Conservation (phyloP, 1,284 basidiomycete genomes). For the Fomitiporia mediterranea region DNA sequence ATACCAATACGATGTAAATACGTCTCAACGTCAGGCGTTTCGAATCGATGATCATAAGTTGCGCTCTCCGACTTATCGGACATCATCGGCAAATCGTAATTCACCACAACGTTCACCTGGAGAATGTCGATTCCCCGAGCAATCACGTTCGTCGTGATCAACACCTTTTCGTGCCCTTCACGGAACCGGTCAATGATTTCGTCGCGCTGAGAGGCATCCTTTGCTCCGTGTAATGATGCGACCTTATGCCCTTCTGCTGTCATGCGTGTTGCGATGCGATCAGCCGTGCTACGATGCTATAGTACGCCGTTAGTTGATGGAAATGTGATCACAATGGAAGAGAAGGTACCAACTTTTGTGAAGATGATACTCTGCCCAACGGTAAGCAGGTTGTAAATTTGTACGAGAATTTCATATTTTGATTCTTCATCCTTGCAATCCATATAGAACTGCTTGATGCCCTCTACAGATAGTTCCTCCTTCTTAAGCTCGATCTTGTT, state of each 20-base stretch:
- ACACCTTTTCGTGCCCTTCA: conserved; percentile 92
- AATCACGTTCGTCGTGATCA: conserved; percentile 99
- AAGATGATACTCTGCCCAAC: conserved; percentile 98
- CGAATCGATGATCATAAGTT: conserved; percentile 39
- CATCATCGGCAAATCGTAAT: conserved; percentile 94
- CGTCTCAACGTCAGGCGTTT: conserved; percentile 87
- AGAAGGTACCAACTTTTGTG: conserved; percentile 60
- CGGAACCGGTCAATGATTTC: conserved; percentile 92
- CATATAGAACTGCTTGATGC: conserved; percentile 98
- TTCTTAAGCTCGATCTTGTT: conserved; percentile 97
- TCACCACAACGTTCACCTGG: conserved; percentile 99
- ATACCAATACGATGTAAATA: conserved; percentile 97
- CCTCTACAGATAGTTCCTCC: conserved; percentile 92
- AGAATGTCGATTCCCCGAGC: conserved; percentile 98
- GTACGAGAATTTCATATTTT: conserved; percentile 95
- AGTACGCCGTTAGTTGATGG: background rate
- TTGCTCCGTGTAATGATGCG: conserved; percentile 92
- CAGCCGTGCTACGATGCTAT: conserved; percentile 87
- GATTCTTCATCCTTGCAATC: conserved; percentile 85
- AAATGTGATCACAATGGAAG: background rate
- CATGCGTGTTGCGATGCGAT: conserved; percentile 90
- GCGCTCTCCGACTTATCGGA: conserved; percentile 51
- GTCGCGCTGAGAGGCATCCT: conserved; percentile 87
- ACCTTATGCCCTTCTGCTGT: conserved; percentile 93
- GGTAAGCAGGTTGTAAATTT: conserved; percentile 86